These are phyloP conservation scores for Sporisorium graminicola DNA, from an alignment of 1,284 basidiomycete genomes.

Conservation along the genomic window DNA sequence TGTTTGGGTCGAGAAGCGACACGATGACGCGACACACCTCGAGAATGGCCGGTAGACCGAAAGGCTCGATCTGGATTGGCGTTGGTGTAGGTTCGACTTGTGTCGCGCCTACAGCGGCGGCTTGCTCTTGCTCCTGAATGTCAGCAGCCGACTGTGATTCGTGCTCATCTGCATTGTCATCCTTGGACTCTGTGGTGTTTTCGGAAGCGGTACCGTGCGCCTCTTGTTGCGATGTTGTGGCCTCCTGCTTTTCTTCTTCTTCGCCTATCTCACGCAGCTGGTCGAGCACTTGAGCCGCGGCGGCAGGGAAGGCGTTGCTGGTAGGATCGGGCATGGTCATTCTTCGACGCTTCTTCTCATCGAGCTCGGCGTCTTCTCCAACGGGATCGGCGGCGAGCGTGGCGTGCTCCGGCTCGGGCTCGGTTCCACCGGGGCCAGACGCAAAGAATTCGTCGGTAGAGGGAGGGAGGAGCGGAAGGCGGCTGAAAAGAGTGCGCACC, in stretches of 20 bases:
- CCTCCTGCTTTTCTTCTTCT: conserved; percentile 42
- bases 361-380: conserved; percentile 51
- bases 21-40: conserved; percentile 94
- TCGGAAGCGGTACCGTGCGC: neutral
- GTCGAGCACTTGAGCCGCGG: conserved; percentile 51
- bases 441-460: conserved; percentile 62
- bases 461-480: conserved; percentile 76
- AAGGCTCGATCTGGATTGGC: conserved; percentile 70
- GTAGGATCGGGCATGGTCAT: conserved; percentile 70
- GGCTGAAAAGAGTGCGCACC: conserved; percentile 83
- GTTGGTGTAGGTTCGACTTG: conserved; percentile 1
- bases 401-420: conserved; percentile 59
- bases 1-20: conserved; percentile 93
- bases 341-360: conserved; percentile 55
- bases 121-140: neutral
- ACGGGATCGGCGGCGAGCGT: conserved; percentile 60
- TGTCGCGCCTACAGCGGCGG: neutral
- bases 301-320: conserved; percentile 64
- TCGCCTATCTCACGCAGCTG: conserved; percentile 56
- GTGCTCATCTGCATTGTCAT: neutral
- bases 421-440: conserved; percentile 37
- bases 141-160: conserved; percentile 3
- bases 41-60: conserved; percentile 90
- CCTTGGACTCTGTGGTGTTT: neutral
- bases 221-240: conserved; percentile 9